phyloP scores from a whole-genome alignment of 768 basidiomycete genomes.

The Termitomyces sp. region DNA sequence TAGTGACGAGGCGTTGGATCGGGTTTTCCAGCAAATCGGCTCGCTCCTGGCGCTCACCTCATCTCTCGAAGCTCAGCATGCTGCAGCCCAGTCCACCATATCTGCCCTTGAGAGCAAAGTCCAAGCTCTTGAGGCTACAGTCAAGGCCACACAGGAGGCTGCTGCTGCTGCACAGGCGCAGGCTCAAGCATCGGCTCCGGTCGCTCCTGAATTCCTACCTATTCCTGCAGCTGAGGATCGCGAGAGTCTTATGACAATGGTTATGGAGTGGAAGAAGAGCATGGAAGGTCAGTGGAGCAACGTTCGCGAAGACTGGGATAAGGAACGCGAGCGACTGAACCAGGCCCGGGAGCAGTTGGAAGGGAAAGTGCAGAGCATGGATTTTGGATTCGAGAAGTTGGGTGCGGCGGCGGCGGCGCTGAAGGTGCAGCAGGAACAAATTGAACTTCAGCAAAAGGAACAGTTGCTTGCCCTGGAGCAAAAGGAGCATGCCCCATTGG shows the following conservation, averaged over 20 bases:
- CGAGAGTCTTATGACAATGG: constrained; percentile 47
- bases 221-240: constrained; percentile 25
- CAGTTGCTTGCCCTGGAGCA: constrained; percentile 12
- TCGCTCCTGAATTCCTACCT: constrained; percentile 4
- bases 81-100: constrained; percentile 73
- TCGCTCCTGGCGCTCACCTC: constrained; percentile 70
- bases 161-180: constrained; percentile 17
- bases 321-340: constrained; percentile 71
- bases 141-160: constrained; percentile 38
- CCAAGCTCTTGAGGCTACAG: constrained; percentile 56
- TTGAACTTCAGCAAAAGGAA: constrained; percentile 17
- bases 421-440: constrained; percentile 12
- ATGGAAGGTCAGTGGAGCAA: constrained; percentile 77
- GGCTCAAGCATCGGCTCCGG: constrained; percentile 4
- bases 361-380: constrained; percentile 44
- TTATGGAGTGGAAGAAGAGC: constrained; percentile 69
- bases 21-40: constrained; percentile 72
- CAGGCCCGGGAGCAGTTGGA: constrained; percentile 84
- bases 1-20: constrained; percentile 51
- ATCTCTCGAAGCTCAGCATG: constrained; percentile 73
- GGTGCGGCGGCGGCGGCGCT: constrained; percentile 20
- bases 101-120: constrained; percentile 66
- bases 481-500: constrained; percentile 5
- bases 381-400: constrained; percentile 46
- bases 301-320: constrained; percentile 78